Conservation (phyloP, 805 yeast species). For the Saturnispora hagleri region DNA sequence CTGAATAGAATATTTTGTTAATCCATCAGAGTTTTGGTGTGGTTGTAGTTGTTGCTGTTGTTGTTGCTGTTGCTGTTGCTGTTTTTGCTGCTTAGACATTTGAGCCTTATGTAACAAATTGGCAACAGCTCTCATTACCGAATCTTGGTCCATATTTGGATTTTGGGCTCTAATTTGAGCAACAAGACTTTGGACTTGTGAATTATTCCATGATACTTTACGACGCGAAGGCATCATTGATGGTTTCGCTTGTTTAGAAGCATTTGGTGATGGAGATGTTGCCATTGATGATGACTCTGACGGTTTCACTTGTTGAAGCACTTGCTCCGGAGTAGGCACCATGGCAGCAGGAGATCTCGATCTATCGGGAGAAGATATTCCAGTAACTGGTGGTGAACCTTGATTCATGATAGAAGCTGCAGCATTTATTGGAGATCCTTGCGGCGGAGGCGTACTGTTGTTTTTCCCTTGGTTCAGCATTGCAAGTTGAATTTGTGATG, state of each 20-base stretch:
- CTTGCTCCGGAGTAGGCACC: slow-evolving; percentile 22
- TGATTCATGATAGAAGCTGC: neutral
- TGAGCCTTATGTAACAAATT: slow-evolving; percentile 51
- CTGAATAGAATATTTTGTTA: slow-evolving; percentile 17
- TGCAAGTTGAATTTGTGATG: slow-evolving; percentile 1
- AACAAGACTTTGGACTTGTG: slow-evolving; percentile 58
- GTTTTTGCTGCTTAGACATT: slow-evolving; percentile 21
- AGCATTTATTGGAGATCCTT: neutral
- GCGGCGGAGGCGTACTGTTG: neutral
- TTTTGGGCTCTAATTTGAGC: slow-evolving; percentile 57
- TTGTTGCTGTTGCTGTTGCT: slow-evolving; percentile 16
- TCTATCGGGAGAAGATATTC: slow-evolving; percentile 1
- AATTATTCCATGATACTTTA: slow-evolving; percentile 38
- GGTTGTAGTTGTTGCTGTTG: slow-evolving; percentile 13
- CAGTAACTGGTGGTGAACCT: neutral
- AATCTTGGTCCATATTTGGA: slow-evolving; percentile 53
- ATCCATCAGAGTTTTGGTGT: slow-evolving; percentile 4
- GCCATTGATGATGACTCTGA: slow-evolving; percentile 2
- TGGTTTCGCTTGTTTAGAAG: neutral
- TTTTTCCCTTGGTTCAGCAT: neutral
- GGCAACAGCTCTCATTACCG: slow-evolving; percentile 59
- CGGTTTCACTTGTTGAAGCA: slow-evolving; percentile 10
- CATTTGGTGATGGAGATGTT: slow-evolving; percentile 10
- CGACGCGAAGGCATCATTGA: slow-evolving; percentile 11
- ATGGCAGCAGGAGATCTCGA: slow-evolving; percentile 6